Percentiles rank a stretch among this genome's conserved stretches.
These are phyloP conservation scores for Zygoascus ofunaensis DNA, from an alignment of 805 yeast species.

Conservation along the genomic window DNA sequence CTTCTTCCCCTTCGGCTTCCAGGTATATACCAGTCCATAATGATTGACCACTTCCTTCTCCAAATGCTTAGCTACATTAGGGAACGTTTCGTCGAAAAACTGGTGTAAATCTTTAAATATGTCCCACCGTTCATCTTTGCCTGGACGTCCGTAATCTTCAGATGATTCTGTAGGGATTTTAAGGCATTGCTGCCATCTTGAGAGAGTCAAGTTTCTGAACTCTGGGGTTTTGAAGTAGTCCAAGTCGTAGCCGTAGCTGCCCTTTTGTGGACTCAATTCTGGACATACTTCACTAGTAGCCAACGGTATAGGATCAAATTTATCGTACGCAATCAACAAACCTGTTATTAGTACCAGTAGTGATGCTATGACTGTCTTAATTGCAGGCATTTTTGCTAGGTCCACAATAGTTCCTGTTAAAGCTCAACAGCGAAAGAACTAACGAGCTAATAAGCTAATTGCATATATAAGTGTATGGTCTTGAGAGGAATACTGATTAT, in stretches of 20 bases:
- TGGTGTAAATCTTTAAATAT: slow-evolving; percentile 40
- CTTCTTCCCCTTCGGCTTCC: slow-evolving; percentile 40
- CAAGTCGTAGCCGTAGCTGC: not conserved
- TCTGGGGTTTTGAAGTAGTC: slow-evolving; percentile 6
- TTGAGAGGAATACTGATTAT: too few species aligned
- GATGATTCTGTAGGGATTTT: slow-evolving; percentile 53
- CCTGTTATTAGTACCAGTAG: not conserved
- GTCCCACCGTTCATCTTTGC: slow-evolving; percentile 40
- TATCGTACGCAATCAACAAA: not conserved
- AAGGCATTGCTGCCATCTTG: slow-evolving; percentile 43
- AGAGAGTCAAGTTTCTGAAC: slow-evolving; percentile 4
- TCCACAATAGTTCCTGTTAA: too few species aligned
- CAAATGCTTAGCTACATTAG: slow-evolving; percentile 39
- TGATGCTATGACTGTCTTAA: not conserved
- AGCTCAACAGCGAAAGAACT: too few species aligned
- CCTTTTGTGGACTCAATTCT: not conserved
- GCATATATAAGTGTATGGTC: too few species aligned
- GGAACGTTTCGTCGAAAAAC: slow-evolving; percentile 46
- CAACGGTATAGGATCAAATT: not conserved
- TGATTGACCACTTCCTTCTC: slow-evolving; percentile 50
- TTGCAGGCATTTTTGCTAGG: not conserved
- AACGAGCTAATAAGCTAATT: too few species aligned
- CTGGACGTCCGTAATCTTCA: slow-evolving; percentile 42
- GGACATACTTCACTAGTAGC: not conserved
- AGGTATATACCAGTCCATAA: slow-evolving; percentile 52